A percentile compares a stretch with the other conserved stretches of the same genome.
phyloP scores from a whole-genome alignment of 2,329 filamentous ascomycete genomes.

The Hypoxylon sp. region DNA sequence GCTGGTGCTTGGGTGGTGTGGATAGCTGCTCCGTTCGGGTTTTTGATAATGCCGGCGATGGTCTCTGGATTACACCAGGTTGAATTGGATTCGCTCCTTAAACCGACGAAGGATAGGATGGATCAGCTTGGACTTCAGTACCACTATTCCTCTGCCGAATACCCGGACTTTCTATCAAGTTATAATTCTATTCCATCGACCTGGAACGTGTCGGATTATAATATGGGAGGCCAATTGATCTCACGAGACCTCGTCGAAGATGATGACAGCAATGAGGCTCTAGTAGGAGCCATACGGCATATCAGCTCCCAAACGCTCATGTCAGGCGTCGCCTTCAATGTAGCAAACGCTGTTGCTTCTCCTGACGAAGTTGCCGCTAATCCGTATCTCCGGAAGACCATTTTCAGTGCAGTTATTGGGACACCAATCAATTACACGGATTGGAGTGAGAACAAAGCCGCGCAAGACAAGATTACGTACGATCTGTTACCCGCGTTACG shows the following conservation, averaged over 20 bases:
- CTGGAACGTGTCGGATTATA: slow-evolving; percentile 43
- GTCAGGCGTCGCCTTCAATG: slow-evolving; percentile 32
- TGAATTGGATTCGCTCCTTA: slow-evolving; percentile 25
- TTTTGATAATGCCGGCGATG: slow-evolving; percentile 35
- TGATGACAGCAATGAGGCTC: slow-evolving; percentile 10
- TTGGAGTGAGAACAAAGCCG: slow-evolving; percentile 21
- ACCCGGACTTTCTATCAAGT: slow-evolving; percentile 22
- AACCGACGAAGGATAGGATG: slow-evolving; percentile 20
- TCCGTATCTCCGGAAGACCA: slow-evolving; percentile 36
- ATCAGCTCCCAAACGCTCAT: slow-evolving; percentile 24
- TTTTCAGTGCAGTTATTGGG: slow-evolving; percentile 27
- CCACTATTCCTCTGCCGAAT: slow-evolving; percentile 26
- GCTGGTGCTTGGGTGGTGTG: slow-evolving; percentile 31
- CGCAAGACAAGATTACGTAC: slow-evolving; percentile 35
- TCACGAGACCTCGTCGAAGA: slow-evolving; percentile 31
- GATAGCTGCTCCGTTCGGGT: slow-evolving; percentile 30
- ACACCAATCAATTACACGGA: slow-evolving; percentile 32
- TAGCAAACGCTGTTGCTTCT: slow-evolving; percentile 11
- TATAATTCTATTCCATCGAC: slow-evolving; percentile 22
- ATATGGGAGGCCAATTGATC: slow-evolving; percentile 36
- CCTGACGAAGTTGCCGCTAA: slow-evolving; percentile 28
- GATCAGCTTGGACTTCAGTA: slow-evolving; percentile 29
- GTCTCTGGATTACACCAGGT: slow-evolving; percentile 11
- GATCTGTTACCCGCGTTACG: slow-evolving; percentile 29
- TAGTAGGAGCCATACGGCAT: slow-evolving; percentile 33